Evolutionary conservation across 768 basidiomycete genomes (phyloP), one percentile per base, ranked within the genome.

Genomic region (Xerocomellus chrysenteron): DNA sequence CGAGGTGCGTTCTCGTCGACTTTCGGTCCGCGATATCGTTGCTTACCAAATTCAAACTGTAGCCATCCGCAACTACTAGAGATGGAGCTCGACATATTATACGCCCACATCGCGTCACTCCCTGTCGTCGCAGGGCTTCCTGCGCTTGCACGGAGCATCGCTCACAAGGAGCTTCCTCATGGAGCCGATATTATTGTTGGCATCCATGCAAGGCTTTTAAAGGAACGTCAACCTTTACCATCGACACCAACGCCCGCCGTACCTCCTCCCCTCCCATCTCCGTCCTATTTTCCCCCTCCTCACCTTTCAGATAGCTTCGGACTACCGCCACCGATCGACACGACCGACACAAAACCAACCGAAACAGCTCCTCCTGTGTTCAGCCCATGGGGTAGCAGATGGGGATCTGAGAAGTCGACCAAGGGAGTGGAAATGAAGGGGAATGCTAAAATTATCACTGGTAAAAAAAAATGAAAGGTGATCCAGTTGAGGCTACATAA

Each of bases 71-170:
- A 50, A 43, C 39, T 72, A 0, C 39, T 72, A 11, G 54, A 65
- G 36, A 60, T 68, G 60, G 59, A 72, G 11, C 61, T 70, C 4
- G 61, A 70, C 16, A 14, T 65, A 11, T 40, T 72, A 13, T 60
- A 64, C 46, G 4, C 55, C 0, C 35, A 56, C 40, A 58, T 69
- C 4, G 54, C 55, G 16, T 66, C 69, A 0, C 50, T 36, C 3
- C 13, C 53, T 0, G 57, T 69, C 9, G 57, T 62, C 13, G 5
- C 52, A 19, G 59, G 47, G 1, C 56, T 69, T 6, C 50, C 58
- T 7, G 43, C 32, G 3, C 37, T 71, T 5, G 51, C 60, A 5
- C 57, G 8, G 36, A 54, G 62, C 28, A 65, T 66, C 8, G 64
- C 58, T 1, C 39, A 58, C 17, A 57, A 55, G 35, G 59, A 57